Base-by-base conservation (phyloP, 2,329 filamentous ascomycete species). In the Claviceps africana region DNA sequence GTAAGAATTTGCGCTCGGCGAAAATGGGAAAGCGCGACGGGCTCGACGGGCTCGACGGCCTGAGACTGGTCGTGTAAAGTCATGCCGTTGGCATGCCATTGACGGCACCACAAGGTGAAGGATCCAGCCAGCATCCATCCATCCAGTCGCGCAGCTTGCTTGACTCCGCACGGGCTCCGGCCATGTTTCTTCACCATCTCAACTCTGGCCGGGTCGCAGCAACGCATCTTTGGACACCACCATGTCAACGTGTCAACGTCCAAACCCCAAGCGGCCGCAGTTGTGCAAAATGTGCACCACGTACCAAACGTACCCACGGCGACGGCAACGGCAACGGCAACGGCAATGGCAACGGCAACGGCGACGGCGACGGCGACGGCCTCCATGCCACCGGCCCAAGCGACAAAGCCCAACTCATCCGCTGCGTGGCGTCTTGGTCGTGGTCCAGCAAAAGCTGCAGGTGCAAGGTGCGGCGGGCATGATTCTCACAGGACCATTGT, bases 341-440 rank as follows among this genome's bases (percentile, higher is more conserved):
- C n/a, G n/a, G n/a, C n/a, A n/a, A n/a, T n/a, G n/a, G n/a, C n/a
- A n/a, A n/a, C n/a, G n/a, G n/a, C n/a, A n/a, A n/a, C n/a, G n/a
- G n/a, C n/a, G n/a, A n/a, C n/a, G 25, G 25, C 15, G 45, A 30
- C 25, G 47, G 47, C 47, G 30, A 35, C 33, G 46, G 21, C 35
- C 37, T 25, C n/a, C 3, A 19, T 22, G 39, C 11, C 21, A 40
- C 43, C 31, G 37, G 25, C 37, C 31, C 33, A 37, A 7, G 35
- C 15, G 7, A 45, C 17, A 51, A 51, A 47, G 25, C 13, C 31
- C 28, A 8, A 42, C 44, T 25, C 39, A 35, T 47, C 40, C 31
- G 47, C 49, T 33, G 50, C 47, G 50, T 54, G 53, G 53, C 53
- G 53, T 52, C 50, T 50, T 54, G 47, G 25, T 52, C 13, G 31